Evolutionary conservation across 2,329 filamentous ascomycete species (phyloP), one percentile per base, ranked within the genome.

Genomic region (Penicillium sp.): DNA sequence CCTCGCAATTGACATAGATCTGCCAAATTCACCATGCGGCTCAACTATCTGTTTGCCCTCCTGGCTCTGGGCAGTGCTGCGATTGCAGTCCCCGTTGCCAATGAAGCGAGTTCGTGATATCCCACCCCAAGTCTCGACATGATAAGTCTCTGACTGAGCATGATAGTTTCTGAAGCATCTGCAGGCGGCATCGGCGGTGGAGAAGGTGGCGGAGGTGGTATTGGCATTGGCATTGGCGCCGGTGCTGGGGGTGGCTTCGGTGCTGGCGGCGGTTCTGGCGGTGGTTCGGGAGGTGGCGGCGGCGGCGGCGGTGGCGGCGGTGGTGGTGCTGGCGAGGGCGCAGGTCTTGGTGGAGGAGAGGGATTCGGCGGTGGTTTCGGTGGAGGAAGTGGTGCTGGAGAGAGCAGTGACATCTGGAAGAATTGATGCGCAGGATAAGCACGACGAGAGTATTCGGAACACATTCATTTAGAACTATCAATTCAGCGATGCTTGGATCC

Each of bases 51-150:
- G 7, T 36, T 42, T 17, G 38, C 43, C 20, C 36, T 48, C 16
- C 32, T 48, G 6, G 17, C 42, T 17, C 29, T 51, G 10, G 43
- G 36, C 36, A 36, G 36, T 18, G 36, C 35, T 28, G 31, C 45
- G 30, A 28, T 51, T 39, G 45, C 48, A 30, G 36, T 43, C 15
- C 48, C 48, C 7, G 31, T 51, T 17, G 39, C 48, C 8, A 23
- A 21, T 10, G 28, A 47, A 29, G 44, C 38, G 13, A 21, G 47
- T 50, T n/a, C 20, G 47, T 47, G 10, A 29, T 10, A n/a, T 26
- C n/a, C n/a, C 17, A 17, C 11, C 7, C 21, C 11, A 6, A 25
- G 10, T 13, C 19, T 14, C 34, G 33, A 31, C 32, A 43, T 20
- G 17, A 6, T 7, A 8, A 8, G 2, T 15, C 2, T 5, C 17